Evolutionary conservation across 108 stramenopile genomes (phyloP).

Genomic region (Stephanodiscus minutulus): DNA sequence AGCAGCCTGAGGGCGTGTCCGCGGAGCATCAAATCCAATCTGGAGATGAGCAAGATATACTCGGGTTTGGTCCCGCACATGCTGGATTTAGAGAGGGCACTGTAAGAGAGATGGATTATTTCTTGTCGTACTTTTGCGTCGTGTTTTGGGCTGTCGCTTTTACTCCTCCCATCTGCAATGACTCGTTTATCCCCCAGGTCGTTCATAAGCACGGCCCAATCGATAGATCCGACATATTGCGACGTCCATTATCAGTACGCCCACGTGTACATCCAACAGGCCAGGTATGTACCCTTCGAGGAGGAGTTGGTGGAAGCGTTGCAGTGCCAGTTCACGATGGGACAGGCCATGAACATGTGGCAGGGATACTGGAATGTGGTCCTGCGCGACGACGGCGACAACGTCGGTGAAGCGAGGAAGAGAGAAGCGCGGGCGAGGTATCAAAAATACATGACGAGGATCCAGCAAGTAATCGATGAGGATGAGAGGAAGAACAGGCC

Average conservation of each 20-base stretch:
- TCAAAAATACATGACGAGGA: constrained; percentile 41
- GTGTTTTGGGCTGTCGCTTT: too few species aligned
- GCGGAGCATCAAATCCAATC: constrained; percentile 74
- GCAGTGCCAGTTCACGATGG: constrained; percentile 75
- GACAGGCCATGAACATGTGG: constrained; percentile 69
- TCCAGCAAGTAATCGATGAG: constrained; percentile 42
- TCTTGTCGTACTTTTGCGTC: constrained; percentile 7
- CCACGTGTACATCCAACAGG: constrained; percentile 69
- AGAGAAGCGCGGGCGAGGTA: constrained; percentile 43
- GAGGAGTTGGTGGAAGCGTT: constrained; percentile 62
- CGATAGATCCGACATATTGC: constrained; percentile 79
- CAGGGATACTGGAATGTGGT: constrained; percentile 69
- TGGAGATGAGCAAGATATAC: constrained; percentile 81
- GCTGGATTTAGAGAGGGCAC: constrained; percentile 59
- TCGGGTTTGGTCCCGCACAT: constrained; percentile 70
- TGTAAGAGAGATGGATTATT: constrained; percentile 19
- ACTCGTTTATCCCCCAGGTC: constrained; percentile 24
- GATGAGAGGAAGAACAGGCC: constrained; percentile 27
- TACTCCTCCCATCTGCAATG: too few species aligned
- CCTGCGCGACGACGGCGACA: constrained; percentile 5
- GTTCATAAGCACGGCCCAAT: constrained; percentile 61
- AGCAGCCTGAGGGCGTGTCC: constrained; percentile 75
- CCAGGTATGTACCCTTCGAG: constrained; percentile 60
- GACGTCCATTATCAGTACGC: constrained; percentile 83
- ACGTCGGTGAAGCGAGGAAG: neutral